These are phyloP conservation scores for Syzygium grande DNA, from an alignment of 345 rosid species.

Conservation along the genomic window DNA sequence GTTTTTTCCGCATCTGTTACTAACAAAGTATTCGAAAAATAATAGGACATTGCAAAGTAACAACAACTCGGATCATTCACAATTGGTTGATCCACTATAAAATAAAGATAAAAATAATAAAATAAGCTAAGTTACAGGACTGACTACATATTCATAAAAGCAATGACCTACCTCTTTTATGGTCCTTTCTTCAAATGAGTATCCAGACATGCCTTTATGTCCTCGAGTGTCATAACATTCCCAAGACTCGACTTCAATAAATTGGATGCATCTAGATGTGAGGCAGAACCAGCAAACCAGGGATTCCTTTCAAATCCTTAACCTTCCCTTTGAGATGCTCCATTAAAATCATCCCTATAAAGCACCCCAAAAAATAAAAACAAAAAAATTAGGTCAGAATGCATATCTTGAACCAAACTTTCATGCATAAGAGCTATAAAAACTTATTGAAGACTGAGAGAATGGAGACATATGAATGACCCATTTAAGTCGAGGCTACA, in stretches of 20 bases:
- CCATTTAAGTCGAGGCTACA: neutral
- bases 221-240: constrained; percentile 20
- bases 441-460: neutral
- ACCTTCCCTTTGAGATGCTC: constrained; percentile 24
- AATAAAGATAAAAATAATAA: neutral
- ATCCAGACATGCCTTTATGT: constrained; percentile 17
- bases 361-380: neutral
- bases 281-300: constrained; percentile 5
- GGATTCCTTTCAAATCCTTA: constrained; percentile 12
- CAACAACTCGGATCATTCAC: neutral
- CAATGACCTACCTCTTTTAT: constrained; percentile 16
- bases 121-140: neutral
- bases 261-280: constrained; percentile 21
- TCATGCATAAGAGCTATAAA: neutral
- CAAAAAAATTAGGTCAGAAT: neutral
- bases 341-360: constrained; percentile 38
- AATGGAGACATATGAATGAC: neutral
- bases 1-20: too few relatives aligned
- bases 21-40: neutral
- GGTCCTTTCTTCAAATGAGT: constrained; percentile 11
- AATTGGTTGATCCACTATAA: neutral
- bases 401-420: neutral
- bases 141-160: neutral
- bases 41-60: neutral
- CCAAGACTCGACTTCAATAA: constrained; percentile 15